Evolutionary conservation across 345 rosid species (phyloP).

Genomic region (Turnera subulata): DNA sequence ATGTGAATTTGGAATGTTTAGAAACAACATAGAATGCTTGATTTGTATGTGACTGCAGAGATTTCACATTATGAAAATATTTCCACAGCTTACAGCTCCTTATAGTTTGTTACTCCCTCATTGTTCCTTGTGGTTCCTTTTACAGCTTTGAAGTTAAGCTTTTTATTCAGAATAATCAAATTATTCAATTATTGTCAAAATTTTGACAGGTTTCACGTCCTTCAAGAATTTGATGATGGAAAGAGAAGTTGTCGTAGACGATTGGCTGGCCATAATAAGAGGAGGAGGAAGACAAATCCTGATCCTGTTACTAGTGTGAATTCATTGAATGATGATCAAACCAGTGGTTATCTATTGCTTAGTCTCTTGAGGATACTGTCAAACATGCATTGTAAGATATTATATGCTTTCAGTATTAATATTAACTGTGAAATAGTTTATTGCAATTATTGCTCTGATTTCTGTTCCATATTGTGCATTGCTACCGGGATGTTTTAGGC

Average conservation of each 20-base stretch:
- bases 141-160: too few species aligned
- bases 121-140: neutral
- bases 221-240: conserved; percentile 98
- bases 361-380: conserved; percentile 87
- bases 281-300: conserved; percentile 94
- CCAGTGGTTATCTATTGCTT: conserved; percentile 72
- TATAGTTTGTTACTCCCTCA: neutral
- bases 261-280: conserved; percentile 95
- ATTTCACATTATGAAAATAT: neutral
- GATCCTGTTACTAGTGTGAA: conserved; percentile 52
- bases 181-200: too few species aligned
- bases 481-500: neutral
- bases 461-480: neutral
- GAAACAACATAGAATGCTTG: neutral
- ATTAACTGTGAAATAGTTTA: neutral
- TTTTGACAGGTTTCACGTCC: conserved; percentile 79
- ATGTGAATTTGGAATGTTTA: neutral
- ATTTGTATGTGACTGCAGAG: neutral
- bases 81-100: neutral
- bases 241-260: conserved; percentile 99
- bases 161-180: too few species aligned
- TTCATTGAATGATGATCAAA: conserved; percentile 65
- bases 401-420: neutral
- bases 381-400: conserved; percentile 75
- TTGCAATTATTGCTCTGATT: neutral